Evolutionary conservation across 2,329 filamentous ascomycete species (phyloP).

Genomic region (Didymella segeticola): DNA sequence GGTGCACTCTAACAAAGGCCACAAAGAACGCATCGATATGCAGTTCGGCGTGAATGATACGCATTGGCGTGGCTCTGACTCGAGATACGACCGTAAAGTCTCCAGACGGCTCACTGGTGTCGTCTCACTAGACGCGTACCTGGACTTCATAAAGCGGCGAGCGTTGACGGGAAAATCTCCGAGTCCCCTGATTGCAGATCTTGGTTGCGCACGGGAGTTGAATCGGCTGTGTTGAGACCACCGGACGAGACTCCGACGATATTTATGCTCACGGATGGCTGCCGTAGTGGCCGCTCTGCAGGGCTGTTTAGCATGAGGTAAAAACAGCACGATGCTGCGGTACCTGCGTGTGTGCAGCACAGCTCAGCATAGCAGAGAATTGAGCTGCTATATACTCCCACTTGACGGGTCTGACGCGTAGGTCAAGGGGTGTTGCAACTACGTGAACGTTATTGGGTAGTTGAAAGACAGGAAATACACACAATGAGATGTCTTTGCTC

Average conservation of each 20-base stretch:
- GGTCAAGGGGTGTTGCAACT: neutral
- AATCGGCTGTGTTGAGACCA: neutral
- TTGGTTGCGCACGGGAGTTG: neutral
- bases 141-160: neutral
- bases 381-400: neutral
- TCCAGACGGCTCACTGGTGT: neutral
- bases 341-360: neutral
- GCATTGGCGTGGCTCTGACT: neutral
- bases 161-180: neutral
- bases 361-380: neutral
- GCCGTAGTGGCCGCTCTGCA: conserved; percentile 4
- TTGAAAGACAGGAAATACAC: neutral
- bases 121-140: neutral
- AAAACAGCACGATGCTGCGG: neutral
- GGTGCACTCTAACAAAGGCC: conserved; percentile 30
- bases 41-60: neutral
- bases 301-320: conserved; percentile 5
- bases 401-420: neutral
- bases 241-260: conserved; percentile 9
- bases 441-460: neutral
- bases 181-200: neutral
- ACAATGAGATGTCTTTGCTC: neutral
- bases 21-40: neutral
- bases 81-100: neutral
- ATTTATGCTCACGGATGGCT: conserved; percentile 7